Evolutionary conservation across 768 basidiomycete species (phyloP).

Genomic region (Xerocomellus intermedius): DNA sequence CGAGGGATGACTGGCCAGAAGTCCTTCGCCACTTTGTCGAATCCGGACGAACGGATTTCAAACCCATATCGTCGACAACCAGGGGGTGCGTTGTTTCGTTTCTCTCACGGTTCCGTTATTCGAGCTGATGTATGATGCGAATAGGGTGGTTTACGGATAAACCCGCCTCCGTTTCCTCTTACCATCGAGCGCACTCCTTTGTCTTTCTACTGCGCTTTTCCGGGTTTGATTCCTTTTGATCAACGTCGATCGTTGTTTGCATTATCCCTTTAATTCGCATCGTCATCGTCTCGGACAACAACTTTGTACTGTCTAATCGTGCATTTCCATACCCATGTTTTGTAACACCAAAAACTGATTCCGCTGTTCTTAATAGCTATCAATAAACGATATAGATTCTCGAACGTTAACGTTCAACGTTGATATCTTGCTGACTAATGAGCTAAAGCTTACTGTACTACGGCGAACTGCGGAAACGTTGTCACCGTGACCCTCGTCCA

Average conservation of each 20-base stretch:
- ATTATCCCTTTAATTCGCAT: slow-evolving; percentile 22
- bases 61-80: slow-evolving; percentile 76
- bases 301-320: slow-evolving; percentile 26
- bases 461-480: neutral
- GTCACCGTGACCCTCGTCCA: neutral
- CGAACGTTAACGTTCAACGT: neutral
- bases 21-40: slow-evolving; percentile 72
- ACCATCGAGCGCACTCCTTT: slow-evolving; percentile 9
- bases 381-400: slow-evolving; percentile 15
- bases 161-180: neutral
- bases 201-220: slow-evolving; percentile 6
- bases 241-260: slow-evolving; percentile 34
- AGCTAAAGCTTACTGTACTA: neutral
- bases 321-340: slow-evolving; percentile 20
- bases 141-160: slow-evolving; percentile 46
- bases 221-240: neutral
- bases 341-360: slow-evolving; percentile 25
- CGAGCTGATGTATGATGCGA: slow-evolving; percentile 5
- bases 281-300: slow-evolving; percentile 22
- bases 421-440: slow-evolving; percentile 22
- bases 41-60: slow-evolving; percentile 71
- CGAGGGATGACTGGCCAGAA: slow-evolving; percentile 67
- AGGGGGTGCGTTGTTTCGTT: slow-evolving; percentile 56
- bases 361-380: slow-evolving; percentile 20
- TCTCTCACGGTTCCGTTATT: neutral